Base-by-base conservation (phyloP, 345 rosid species). In the Sisymbrium irio region DNA sequence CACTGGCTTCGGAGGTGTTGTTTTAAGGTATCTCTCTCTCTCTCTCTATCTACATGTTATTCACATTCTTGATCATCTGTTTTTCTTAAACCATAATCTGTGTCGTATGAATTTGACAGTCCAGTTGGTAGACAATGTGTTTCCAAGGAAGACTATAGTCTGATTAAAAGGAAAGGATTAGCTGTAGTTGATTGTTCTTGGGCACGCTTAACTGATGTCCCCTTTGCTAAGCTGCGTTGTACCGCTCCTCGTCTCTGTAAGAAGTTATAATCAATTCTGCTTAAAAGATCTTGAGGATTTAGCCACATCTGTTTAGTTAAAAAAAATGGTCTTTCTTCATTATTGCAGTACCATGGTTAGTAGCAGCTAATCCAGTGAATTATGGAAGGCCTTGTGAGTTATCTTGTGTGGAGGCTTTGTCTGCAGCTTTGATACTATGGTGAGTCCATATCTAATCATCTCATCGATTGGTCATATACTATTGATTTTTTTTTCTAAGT, bases 141-240 rank as follows among this genome's bases (percentile, higher is more conserved):
- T 69, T 92, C 98, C 42, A 90, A 77, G 81, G 98, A 92, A 84
- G 99, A 95, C 75, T 79, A 82, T 50, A 53, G 75, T 85, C 79
- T 90, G 74, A 85, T 92, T 54, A 80, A 87, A 79, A 84, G 91
- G 69, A 92, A 77, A 84, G 98, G 99, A 40, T 79, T 95, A 81
- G 98, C 96, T 39, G 99, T 95, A 27, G 98, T 95, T 61, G 99
- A 95, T 82, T 95, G 99, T 77, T 95, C 99, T 22, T 95, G 97
- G 99, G 94, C 97, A 18, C 94, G 98, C 57, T 71, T 95, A 75
- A 87, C 64, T 41, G 99, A 95, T 85, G 98, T 95, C 35, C 99
- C 98, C 6, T 95, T 95, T 59, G 86, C 78, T 77, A 95, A 95
- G 84, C 79, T 95, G 76, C 96, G 93, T 14, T 92, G 98, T 78